These are phyloP conservation scores for Xylaria arbuscula DNA, from an alignment of 2,329 filamentous ascomycete genomes.

Conservation along the genomic window DNA sequence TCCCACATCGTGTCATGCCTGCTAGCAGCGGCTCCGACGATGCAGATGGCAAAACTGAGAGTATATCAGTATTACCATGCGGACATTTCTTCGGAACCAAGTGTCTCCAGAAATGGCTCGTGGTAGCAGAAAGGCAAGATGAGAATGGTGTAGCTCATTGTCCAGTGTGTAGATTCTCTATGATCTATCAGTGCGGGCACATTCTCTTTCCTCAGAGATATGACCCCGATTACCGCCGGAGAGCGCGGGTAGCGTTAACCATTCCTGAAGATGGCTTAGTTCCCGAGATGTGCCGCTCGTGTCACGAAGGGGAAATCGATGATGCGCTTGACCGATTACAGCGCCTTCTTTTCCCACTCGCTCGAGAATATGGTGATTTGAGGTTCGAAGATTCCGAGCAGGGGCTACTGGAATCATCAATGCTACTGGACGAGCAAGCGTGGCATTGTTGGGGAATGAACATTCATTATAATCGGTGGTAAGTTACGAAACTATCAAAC, in stretches of 20 bases:
- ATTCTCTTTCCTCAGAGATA: slow-evolving; percentile 20
- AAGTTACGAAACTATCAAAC: background rate
- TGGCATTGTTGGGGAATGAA: background rate
- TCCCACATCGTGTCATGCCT: slow-evolving; percentile 10
- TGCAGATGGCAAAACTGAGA: background rate
- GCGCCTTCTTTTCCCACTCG: background rate
- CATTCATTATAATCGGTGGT: slow-evolving; percentile 21
- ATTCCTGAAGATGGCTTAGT: slow-evolving; percentile 36
- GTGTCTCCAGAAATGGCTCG: slow-evolving; percentile 31
- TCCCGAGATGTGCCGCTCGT: background rate
- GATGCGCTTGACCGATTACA: background rate
- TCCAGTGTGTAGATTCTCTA: slow-evolving; percentile 36
- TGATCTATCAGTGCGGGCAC: slow-evolving; percentile 38
- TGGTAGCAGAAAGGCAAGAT: fast-evolving
- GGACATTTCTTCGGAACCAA: slow-evolving; percentile 40
- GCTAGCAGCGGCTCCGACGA: too few relatives aligned
- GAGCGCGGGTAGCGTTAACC: slow-evolving; percentile 32
- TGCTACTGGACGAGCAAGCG: background rate
- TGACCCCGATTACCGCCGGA: background rate
- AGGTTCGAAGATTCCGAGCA: background rate
- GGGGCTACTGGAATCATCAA: background rate
- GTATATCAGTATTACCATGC: slow-evolving; percentile 39
- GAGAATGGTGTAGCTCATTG: slow-evolving; percentile 7
- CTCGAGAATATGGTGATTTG: background rate
- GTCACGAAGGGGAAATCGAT: background rate